Evolutionary conservation across 768 basidiomycete species (phyloP).

Genomic region (Lentinula sp.): DNA sequence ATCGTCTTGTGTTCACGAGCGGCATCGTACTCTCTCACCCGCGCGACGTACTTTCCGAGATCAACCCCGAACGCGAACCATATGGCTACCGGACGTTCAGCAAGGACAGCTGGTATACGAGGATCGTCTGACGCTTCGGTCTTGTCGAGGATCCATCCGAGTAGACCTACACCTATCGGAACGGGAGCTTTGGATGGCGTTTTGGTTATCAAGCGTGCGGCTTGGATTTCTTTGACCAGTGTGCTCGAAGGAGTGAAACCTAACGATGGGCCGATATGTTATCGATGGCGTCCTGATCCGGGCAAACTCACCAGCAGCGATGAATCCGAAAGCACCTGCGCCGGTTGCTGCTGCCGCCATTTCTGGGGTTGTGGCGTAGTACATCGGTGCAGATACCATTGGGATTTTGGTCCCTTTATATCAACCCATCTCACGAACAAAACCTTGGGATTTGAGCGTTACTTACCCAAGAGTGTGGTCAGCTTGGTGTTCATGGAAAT

Average conservation of each 20-base stretch:
- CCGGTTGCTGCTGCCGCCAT: slow-evolving; percentile 38
- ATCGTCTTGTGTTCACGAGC: slow-evolving; percentile 37
- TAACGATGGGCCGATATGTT: slow-evolving; percentile 9
- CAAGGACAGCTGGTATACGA: slow-evolving; percentile 36
- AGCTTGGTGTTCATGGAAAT: background rate
- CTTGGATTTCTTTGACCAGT: slow-evolving; percentile 33
- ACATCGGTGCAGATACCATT: slow-evolving; percentile 56
- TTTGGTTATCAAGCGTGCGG: slow-evolving; percentile 27
- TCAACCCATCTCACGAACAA: too few relatives aligned
- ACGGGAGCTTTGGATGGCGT: slow-evolving; percentile 25
- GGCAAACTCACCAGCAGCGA: background rate
- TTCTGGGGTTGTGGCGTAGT: slow-evolving; percentile 27
- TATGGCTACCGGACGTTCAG: slow-evolving; percentile 40
- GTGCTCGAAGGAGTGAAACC: slow-evolving; percentile 29
- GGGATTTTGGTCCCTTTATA: slow-evolving; percentile 39
- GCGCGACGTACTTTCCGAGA: slow-evolving; percentile 43
- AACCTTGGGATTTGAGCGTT: background rate
- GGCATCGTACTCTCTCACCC: slow-evolving; percentile 32
- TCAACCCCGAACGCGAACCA: slow-evolving; percentile 60
- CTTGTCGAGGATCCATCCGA: slow-evolving; percentile 51
- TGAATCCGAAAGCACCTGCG: slow-evolving; percentile 53
- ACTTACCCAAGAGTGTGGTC: background rate
- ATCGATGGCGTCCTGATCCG: background rate
- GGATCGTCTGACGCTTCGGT: slow-evolving; percentile 25
- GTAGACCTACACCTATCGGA: slow-evolving; percentile 53